Percentiles rank a stretch among this genome's conserved stretches.
Conservation (phyloP, 345 rosid species). For the Syzygium jambos region DNA sequence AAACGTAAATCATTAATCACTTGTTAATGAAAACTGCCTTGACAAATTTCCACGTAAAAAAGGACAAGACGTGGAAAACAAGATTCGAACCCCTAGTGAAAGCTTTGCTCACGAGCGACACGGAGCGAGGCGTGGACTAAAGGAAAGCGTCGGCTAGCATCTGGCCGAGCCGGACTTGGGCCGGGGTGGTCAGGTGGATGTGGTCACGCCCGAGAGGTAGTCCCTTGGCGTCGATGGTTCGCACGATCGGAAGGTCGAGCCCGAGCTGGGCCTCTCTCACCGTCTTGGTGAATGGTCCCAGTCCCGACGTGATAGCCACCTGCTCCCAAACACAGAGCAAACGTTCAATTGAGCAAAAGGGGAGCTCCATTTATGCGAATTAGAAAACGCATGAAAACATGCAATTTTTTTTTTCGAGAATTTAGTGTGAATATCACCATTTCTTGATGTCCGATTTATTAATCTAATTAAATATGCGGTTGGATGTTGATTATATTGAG, state of each 20-base stretch:
- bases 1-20: neutral
- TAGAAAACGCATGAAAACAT: no score
- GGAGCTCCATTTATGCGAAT: no score
- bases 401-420: no score
- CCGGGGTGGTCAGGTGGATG: conserved; percentile 58
- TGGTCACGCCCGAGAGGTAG: conserved; percentile 50
- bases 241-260: conserved; percentile 35
- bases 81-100: neutral
- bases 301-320: no score
- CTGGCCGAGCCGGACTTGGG: conserved; percentile 61
- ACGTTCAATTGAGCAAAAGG: no score
- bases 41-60: neutral
- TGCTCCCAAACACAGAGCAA: no score
- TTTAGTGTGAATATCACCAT: no score
- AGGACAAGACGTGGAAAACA: neutral
- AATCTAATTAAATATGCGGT: no score
- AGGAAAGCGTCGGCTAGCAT: conserved; percentile 53
- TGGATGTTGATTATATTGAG: no score
- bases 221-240: conserved; percentile 64
- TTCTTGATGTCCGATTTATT: no score
- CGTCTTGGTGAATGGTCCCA: conserved; percentile 12
- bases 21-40: neutral
- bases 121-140: conserved; percentile 3
- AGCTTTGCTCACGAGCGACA: neutral
- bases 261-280: conserved; percentile 57